A percentile compares a stretch with the other conserved stretches of the same genome.
These are phyloP conservation scores for Stentor roeselii DNA, from an alignment of 73 alveolate species.

Conservation along the genomic window DNA sequence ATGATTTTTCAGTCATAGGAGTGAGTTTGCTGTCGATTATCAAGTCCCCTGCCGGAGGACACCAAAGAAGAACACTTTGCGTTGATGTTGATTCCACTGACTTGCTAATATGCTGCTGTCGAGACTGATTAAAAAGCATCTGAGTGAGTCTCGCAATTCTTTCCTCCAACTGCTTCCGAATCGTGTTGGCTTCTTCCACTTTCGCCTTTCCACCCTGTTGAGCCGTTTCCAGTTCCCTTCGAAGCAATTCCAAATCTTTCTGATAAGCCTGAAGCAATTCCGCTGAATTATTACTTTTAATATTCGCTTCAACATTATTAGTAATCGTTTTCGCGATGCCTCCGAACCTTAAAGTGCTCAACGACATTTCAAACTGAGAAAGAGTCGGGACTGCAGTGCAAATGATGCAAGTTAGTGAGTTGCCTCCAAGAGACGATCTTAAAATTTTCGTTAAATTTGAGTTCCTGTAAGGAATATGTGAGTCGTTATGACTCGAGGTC, in stretches of 20 bases:
- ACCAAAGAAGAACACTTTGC: too few species aligned
- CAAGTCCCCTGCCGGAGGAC: too few species aligned
- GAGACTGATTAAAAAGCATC: too few species aligned
- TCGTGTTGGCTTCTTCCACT: too few species aligned
- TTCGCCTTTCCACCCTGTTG: constrained; percentile 76
- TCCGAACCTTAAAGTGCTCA: constrained; percentile 86
- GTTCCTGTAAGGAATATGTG: constrained; percentile 67
- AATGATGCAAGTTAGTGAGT: constrained; percentile 70
- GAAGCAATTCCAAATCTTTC: not conserved
- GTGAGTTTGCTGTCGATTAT: too few species aligned
- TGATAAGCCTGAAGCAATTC: not conserved
- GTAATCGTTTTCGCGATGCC: constrained; percentile 90
- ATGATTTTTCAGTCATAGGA: too few species aligned
- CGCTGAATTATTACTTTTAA: constrained; percentile 30
- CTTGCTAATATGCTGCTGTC: too few species aligned
- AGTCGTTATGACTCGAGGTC: constrained; percentile 67
- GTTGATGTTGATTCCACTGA: too few species aligned
- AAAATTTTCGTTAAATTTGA: constrained; percentile 73
- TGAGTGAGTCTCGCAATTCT: too few species aligned
- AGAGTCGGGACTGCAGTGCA: constrained; percentile 17
- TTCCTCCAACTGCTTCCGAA: too few species aligned
- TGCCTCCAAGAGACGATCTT: constrained; percentile 83
- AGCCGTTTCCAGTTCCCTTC: constrained; percentile 71
- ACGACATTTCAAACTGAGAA: constrained; percentile 27
- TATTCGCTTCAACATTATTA: constrained; percentile 74